Base-by-base conservation (phyloP, 805 yeast genomes). In the Metschnikowia rubicola region DNA sequence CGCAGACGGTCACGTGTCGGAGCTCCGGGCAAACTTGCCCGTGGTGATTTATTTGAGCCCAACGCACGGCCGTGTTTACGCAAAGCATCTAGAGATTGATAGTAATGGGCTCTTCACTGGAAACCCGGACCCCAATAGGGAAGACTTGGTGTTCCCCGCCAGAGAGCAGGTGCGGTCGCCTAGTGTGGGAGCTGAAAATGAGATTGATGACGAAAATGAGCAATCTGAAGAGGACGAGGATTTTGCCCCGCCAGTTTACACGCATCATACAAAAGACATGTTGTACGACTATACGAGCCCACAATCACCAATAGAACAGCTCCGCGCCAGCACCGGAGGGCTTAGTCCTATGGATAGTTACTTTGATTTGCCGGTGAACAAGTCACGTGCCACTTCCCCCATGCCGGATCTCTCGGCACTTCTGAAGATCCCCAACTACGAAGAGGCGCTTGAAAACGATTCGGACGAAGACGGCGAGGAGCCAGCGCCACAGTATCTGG, bases 21-120 rank as follows among this genome's bases (percentile, higher is more conserved):
- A 78, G 54, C 65, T 79, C 30, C 64, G 79, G 41, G 79, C 83
- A 10, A 78, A 77, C 51, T 59, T 79, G 37, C 83, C 83, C 0
- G 60, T 79, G 1, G 54, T 57, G 32, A 57, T 78, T 4, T 76
- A 72, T 48, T 58, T 77, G 13, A 70, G 75, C 44, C 67, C 76
- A 4, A 65, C 66, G 39, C 60, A 64, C 56, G 76, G 76, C 2
- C 61, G 61, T 41, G 71, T 66, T 7, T 52, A 57, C n/a, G 71
- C 74, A 1, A 54, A 55, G 15, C 71, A 67, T 45, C 64, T 53
- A 48, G 69, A 63, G 13, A 52, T 68, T 2, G 73, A 71, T 28
- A 55, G 59, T 32, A 41, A 39, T 26, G 71, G 70, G 11, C 37
- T 54, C 2, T 59, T 69, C 46, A 46, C 54, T 13, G 47, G 53